Base-by-base conservation (phyloP, 23 red algal genomes). In the Gracilaria vermiculophylla region DNA sequence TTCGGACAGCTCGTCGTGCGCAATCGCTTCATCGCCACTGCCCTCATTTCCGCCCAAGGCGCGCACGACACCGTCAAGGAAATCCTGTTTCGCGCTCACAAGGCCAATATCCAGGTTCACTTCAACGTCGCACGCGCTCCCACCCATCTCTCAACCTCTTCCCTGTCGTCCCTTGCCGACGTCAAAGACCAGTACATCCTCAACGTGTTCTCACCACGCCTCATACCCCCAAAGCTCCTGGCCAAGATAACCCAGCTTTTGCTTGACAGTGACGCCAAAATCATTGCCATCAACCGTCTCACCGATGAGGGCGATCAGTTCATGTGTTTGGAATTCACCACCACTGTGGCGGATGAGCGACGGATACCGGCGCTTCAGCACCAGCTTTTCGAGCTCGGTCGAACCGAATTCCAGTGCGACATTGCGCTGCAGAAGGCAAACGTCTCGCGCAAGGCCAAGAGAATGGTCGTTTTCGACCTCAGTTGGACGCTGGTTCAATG, bases 391-490 rank as follows among this genome's bases (percentile, higher is more conserved):
- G 77, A 84, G 57, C 62, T 95, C 54, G 76, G 71, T 25, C 78
- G 93, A 74, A 40, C 61, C 21, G 54, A 65, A 36, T 44, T 50
- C 32, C 55, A 75, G 27, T 92, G 86, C 24, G 97, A 99, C 60
- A 67, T 96, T 39, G 97, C 97, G 52, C 20, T 99, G 43, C 92
- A 99, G 49, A 78, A 82, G 43, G 77, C 80, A 28, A 81, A 90
- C 47, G 74, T 94, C 1, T 53, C 88, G 25, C 86, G 88, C 23
- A 91, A 88, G 28, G 88, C 97, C 42, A 99, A 99, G 81, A 64
- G 97, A 20, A 75, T 99, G 74, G 97, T 99, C 27, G 97, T 95
- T 3, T 99, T 99, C 58, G 97, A 99, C 69, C 91, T 99, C 21
- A 93, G 87, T 69, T 99, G 94, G 93, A 99, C 97, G 50, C 69